A percentile compares a stretch with the other conserved stretches of the same genome.
phyloP scores from a whole-genome alignment of 352 stramenopile genomes.

The Phytophthora citricola region DNA sequence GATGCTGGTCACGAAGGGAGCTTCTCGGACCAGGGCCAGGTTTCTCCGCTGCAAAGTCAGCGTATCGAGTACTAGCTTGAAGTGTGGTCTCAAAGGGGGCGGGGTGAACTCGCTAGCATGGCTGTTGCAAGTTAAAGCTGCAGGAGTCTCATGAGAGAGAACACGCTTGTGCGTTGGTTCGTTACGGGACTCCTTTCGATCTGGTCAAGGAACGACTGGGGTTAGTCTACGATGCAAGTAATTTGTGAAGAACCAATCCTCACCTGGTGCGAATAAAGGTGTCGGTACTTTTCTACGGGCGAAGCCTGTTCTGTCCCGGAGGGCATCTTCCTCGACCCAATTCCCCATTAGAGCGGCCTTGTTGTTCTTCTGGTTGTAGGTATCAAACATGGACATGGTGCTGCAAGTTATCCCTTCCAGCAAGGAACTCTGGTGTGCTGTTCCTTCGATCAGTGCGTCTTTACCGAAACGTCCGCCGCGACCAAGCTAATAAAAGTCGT shows the following conservation, averaged over 20 bases:
- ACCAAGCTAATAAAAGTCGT: slow-evolving; percentile 22
- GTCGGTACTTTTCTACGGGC: slow-evolving; percentile 62
- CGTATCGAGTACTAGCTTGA: slow-evolving; percentile 60
- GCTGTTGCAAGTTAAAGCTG: slow-evolving; percentile 36
- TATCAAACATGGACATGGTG: slow-evolving; percentile 46
- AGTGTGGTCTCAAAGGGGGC: slow-evolving; percentile 61
- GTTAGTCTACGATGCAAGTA: background rate
- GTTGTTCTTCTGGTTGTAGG: slow-evolving; percentile 87
- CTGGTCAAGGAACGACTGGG: slow-evolving; percentile 14
- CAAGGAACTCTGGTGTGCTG: background rate
- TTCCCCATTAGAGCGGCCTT: slow-evolving; percentile 82
- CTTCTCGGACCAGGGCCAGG: slow-evolving; percentile 43
- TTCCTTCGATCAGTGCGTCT: slow-evolving; percentile 14
- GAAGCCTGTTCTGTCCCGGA: slow-evolving; percentile 66
- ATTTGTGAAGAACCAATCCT: background rate
- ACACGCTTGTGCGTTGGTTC: slow-evolving; percentile 65
- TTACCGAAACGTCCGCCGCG: background rate
- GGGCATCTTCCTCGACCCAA: slow-evolving; percentile 85
- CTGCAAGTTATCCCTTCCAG: background rate
- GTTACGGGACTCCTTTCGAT: slow-evolving; percentile 47
- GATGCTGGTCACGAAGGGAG: slow-evolving; percentile 49
- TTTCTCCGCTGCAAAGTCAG: slow-evolving; percentile 44
- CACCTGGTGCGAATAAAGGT: slow-evolving; percentile 39
- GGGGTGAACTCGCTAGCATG: slow-evolving; percentile 33
- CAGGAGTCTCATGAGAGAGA: slow-evolving; percentile 44